A percentile compares a stretch with the other conserved stretches of the same genome.
Conservation (phyloP, 2,329 filamentous ascomycete genomes). For the Penicillium sp. region DNA sequence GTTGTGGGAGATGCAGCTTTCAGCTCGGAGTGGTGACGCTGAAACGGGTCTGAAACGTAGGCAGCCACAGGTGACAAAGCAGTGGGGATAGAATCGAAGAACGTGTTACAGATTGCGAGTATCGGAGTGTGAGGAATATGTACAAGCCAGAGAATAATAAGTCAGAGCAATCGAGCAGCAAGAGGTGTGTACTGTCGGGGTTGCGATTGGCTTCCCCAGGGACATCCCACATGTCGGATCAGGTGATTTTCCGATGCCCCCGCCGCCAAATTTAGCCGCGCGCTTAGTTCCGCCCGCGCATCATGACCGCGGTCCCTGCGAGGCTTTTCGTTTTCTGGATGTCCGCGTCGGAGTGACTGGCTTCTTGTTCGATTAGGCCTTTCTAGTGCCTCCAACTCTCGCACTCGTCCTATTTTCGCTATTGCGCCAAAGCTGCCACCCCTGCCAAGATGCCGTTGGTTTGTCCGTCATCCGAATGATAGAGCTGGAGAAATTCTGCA, state of each 20-base stretch:
- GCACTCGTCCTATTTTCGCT: background rate
- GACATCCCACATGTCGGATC: slow-evolving; percentile 20
- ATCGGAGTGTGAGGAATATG: slow-evolving; percentile 5
- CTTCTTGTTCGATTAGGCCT: background rate
- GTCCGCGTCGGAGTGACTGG: no score
- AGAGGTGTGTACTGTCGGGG: slow-evolving; percentile 6
- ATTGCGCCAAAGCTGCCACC: background rate
- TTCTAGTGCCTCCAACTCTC: background rate
- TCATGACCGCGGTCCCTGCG: no score
- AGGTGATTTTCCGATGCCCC: slow-evolving; percentile 15
- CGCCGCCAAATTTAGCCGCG: slow-evolving; percentile 21
- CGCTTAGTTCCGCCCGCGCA: slow-evolving; percentile 17
- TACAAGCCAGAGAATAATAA: slow-evolving; percentile 19
- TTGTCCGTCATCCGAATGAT: slow-evolving; percentile 12
- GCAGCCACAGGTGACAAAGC: slow-evolving; percentile 6
- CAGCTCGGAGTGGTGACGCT: slow-evolving; percentile 9
- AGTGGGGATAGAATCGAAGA: background rate
- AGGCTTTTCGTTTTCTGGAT: no score
- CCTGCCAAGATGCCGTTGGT: slow-evolving; percentile 20
- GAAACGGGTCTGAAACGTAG: slow-evolving; percentile 9
- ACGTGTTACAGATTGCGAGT: background rate
- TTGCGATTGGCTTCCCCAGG: slow-evolving; percentile 17
- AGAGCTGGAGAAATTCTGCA: background rate
- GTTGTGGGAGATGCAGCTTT: background rate
- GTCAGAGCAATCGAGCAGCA: no score